Conservation (phyloP, 2,329 filamentous ascomycete species). For the Chrysosporium keratinophilum region DNA sequence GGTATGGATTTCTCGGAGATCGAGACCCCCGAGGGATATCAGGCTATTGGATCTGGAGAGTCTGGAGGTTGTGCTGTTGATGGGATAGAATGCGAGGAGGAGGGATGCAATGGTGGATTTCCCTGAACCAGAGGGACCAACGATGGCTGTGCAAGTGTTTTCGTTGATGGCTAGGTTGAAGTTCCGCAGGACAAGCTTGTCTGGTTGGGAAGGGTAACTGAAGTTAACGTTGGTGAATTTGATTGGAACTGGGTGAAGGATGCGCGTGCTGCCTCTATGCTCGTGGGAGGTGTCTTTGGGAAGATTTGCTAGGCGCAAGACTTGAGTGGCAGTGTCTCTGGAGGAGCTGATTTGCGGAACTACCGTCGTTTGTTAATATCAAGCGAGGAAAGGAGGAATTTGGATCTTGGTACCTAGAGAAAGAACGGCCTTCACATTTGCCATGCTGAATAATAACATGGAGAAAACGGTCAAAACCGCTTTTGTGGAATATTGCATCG, state of each 20-base stretch:
- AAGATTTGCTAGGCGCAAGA: constrained; percentile 60
- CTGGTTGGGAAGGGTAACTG: constrained; percentile 53
- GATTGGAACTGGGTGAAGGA: constrained; percentile 41
- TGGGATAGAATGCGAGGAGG: constrained; percentile 60
- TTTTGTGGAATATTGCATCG: constrained; percentile 42
- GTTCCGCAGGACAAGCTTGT: constrained; percentile 47
- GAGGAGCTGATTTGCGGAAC: constrained; percentile 72
- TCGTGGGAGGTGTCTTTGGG: constrained; percentile 49
- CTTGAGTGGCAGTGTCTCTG: constrained; percentile 58
- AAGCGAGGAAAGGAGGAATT: background rate
- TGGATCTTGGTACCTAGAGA: constrained; percentile 44
- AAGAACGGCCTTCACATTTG: constrained; percentile 59
- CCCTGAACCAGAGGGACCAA: constrained; percentile 77
- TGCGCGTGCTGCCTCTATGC: constrained; percentile 39
- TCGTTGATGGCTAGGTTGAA: constrained; percentile 56
- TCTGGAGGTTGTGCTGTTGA: constrained; percentile 42
- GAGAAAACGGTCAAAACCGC: constrained; percentile 65
- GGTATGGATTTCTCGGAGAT: constrained; percentile 52
- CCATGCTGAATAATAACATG: constrained; percentile 72
- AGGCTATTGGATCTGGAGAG: constrained; percentile 25
- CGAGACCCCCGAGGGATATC: constrained; percentile 44
- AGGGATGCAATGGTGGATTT: constrained; percentile 76
- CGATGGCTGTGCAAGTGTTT: constrained; percentile 63
- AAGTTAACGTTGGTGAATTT: constrained; percentile 57
- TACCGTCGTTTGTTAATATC: constrained; percentile 17